Evolutionary conservation across 345 rosid species (phyloP), one percentile per base, ranked within the genome.

Genomic region (Kandelia obovata): DNA sequence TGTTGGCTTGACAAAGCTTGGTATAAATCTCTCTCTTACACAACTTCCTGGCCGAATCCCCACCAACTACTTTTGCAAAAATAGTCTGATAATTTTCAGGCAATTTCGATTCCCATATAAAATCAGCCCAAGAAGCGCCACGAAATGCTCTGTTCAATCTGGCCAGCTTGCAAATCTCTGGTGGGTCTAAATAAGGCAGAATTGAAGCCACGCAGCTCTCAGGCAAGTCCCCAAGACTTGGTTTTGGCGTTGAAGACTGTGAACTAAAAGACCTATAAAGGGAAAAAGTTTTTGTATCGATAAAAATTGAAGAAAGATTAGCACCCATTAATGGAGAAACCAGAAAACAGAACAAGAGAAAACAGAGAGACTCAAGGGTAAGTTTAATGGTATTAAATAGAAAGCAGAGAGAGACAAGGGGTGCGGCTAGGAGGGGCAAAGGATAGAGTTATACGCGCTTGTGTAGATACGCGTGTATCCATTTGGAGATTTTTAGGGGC

Each of bases 101-200:
- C 81, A 96, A 74, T 61, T 96, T 96, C 11, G 96, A 83, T 71
- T 92, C 96, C 99, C 99, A 96, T 1, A 96, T 90, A 75, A 82
- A 82, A 83, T 96, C 98, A 64, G 98, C 99, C 90, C 87, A 85
- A 0, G 98, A 96, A 51, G 99, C 99, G 5, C 92, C 85, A 61
- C 87, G 90, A 71, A 89, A 96, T 43, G 98, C 92, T 25, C 84
- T 83, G 77, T 89, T 92, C 17, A 96, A 81, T 66, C 64, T 80
- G 0, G 91, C 89, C 73, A 92, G 73, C 76, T 83, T 85, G 64
- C 96, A 90, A 58, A 96, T 90, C 83, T 96, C 96, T 7, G 82
- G 84, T 0, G 99, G 98, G 75, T 88, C 96, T 81, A 96, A 73
- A 80, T 76, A 66, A 64, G 59, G 80, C 31, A 96, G 68, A 66